phyloP scores from a whole-genome alignment of 176 grass and related monocot genomes.

The Aegilops sharonensis region DNA sequence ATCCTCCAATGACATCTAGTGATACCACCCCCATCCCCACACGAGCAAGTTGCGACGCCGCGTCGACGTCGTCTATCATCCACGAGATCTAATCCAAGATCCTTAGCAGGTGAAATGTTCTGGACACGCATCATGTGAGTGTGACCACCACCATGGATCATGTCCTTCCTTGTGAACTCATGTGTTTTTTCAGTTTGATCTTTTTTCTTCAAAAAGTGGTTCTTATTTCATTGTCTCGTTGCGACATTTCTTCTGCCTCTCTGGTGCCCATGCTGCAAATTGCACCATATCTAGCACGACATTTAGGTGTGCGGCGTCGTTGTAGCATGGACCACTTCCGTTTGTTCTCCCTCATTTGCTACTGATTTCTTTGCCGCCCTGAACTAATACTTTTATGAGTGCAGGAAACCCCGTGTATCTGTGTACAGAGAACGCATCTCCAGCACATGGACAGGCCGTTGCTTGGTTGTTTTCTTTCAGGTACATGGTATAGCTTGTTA shows the following conservation, averaged over 20 bases:
- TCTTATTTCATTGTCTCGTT: neutral
- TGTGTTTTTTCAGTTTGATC: neutral
- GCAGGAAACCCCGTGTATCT: neutral
- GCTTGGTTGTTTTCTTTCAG: neutral
- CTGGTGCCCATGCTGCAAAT: neutral
- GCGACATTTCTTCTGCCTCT: neutral
- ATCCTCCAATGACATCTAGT: neutral
- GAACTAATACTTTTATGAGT: neutral
- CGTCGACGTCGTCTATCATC: neutral
- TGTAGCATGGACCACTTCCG: neutral
- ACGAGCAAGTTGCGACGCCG: neutral
- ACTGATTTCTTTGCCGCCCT: neutral
- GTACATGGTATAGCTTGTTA: neutral
- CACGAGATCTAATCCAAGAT: neutral
- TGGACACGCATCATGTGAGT: neutral
- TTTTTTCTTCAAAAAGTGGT: neutral
- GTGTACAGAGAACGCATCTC: neutral
- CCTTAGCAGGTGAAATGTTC: neutral
- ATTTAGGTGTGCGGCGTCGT: neutral
- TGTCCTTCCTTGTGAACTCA: neutral
- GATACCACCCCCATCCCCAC: neutral
- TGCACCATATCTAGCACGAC: neutral
- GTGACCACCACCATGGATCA: neutral
- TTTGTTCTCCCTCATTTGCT: neutral
- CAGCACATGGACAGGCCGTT: constrained; percentile 7